A percentile compares a stretch with the other conserved stretches of the same genome.
These are phyloP conservation scores for Exophiala oligosperma DNA, from an alignment of 2,329 filamentous ascomycete genomes.

Conservation along the genomic window DNA sequence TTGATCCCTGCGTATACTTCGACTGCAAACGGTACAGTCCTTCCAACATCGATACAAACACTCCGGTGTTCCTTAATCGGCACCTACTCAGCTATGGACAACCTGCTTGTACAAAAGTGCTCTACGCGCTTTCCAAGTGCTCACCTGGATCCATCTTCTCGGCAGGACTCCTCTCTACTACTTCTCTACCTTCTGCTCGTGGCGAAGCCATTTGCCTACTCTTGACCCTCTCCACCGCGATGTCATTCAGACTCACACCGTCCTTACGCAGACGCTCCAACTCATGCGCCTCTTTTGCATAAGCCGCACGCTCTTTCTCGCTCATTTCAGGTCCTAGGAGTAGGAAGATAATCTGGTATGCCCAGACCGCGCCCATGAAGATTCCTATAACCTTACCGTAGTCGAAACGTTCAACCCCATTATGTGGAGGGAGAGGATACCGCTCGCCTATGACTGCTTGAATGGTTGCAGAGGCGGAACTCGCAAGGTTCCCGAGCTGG, in stretches of 20 bases:
- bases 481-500: conserved; percentile 42
- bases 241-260: conserved; percentile 26
- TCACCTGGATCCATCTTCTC: neutral
- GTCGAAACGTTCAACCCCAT: conserved; percentile 37
- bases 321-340: conserved; percentile 35
- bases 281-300: conserved; percentile 26
- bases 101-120: neutral
- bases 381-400: conserved; percentile 45
- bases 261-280: conserved; percentile 28
- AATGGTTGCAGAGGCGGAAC: conserved; percentile 45
- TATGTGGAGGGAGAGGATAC: conserved; percentile 38
- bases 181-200: too few relatives aligned
- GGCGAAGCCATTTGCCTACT: neutral
- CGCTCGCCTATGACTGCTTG: conserved; percentile 43
- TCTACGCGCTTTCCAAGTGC: neutral
- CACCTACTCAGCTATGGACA: too few relatives aligned
- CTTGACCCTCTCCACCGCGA: conserved; percentile 21
- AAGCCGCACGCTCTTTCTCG: conserved; percentile 31
- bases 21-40: too few relatives aligned
- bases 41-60: too few relatives aligned
- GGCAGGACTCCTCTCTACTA: neutral
- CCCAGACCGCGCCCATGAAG: conserved; percentile 33
- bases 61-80: too few relatives aligned
- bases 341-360: conserved; percentile 36
- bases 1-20: too few relatives aligned